Conservation (phyloP, 108 stramenopile genomes). For the Skeletonema tropicum region DNA sequence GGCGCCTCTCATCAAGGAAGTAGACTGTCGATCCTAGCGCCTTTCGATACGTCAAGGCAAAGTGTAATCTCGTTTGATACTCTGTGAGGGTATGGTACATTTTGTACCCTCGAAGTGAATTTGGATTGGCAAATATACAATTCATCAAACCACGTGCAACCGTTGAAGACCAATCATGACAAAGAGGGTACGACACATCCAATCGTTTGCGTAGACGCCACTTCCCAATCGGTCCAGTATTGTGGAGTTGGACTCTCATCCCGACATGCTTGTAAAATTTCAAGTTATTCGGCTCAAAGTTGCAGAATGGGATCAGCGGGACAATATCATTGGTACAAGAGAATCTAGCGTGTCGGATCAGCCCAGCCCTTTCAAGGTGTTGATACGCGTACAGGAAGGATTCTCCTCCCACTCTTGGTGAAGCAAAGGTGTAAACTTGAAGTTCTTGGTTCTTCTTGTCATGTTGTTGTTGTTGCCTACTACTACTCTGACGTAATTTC, state of each 20-base stretch:
- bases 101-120: slow-evolving; percentile 1
- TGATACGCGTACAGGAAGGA: slow-evolving; percentile 27
- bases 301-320: slow-evolving; percentile 19
- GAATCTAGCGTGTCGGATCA: slow-evolving; percentile 28
- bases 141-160: slow-evolving; percentile 18
- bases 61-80: slow-evolving; percentile 22
- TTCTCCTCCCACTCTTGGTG: slow-evolving; percentile 23
- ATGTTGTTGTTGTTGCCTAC: neutral
- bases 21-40: slow-evolving; percentile 19
- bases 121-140: slow-evolving; percentile 23
- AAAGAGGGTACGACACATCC: slow-evolving; percentile 26
- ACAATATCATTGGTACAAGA: slow-evolving; percentile 14
- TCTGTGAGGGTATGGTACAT: slow-evolving; percentile 13
- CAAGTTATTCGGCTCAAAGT: slow-evolving; percentile 10
- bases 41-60: slow-evolving; percentile 17
- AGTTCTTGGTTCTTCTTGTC: slow-evolving; percentile 7
- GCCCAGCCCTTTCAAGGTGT: slow-evolving; percentile 23
- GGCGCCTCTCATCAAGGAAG: slow-evolving; percentile 17
- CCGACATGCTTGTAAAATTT: slow-evolving; percentile 17
- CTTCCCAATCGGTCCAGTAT: slow-evolving; percentile 19
- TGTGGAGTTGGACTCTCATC: slow-evolving; percentile 24
- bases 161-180: slow-evolving; percentile 8
- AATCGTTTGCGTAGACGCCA: slow-evolving; percentile 12
- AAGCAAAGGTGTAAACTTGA: slow-evolving; percentile 19
- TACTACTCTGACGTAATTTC: neutral